Percentiles rank a stretch among this genome's conserved stretches.
Evolutionary conservation across 345 rosid species (phyloP).

Genomic region (Pugionium dolabratum): DNA sequence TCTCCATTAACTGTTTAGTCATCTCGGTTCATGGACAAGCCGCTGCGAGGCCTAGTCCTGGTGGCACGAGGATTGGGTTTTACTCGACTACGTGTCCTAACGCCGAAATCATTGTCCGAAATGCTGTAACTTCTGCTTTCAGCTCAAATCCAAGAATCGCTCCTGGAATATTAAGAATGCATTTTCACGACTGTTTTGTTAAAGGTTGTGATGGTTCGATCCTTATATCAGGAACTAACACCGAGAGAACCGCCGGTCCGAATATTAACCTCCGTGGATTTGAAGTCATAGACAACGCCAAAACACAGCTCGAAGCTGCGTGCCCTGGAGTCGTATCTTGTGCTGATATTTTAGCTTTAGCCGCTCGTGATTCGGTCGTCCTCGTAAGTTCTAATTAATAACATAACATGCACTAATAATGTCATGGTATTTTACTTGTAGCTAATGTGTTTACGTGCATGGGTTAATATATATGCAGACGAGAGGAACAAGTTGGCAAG

Average conservation of each 20-base stretch:
- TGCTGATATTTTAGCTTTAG: conserved; percentile 55
- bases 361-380: conserved; percentile 55
- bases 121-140: conserved; percentile 42
- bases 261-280: conserved; percentile 46
- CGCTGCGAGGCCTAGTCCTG: conserved; percentile 23
- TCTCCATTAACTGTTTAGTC: conserved; percentile 22
- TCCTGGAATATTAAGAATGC: conserved; percentile 54
- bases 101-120: conserved; percentile 46
- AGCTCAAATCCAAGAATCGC: conserved; percentile 43
- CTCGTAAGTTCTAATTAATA: conserved; percentile 30
- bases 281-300: conserved; percentile 58
- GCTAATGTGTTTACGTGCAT: conserved; percentile 32
- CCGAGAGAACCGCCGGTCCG: conserved; percentile 47
- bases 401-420: conserved; percentile 3
- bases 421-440: neutral
- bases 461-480: conserved; percentile 44
- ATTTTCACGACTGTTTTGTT: conserved; percentile 59
- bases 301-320: conserved; percentile 48
- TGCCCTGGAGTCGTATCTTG: conserved; percentile 63
- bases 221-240: conserved; percentile 45
- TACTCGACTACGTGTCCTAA: conserved; percentile 45
- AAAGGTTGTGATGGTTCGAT: conserved; percentile 60
- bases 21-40: conserved; percentile 32
- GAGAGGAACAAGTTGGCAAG: conserved; percentile 50
- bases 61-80: conserved; percentile 51